Base-by-base conservation (phyloP, 2,329 filamentous ascomycete genomes). In the Hypoxylon sp. region DNA sequence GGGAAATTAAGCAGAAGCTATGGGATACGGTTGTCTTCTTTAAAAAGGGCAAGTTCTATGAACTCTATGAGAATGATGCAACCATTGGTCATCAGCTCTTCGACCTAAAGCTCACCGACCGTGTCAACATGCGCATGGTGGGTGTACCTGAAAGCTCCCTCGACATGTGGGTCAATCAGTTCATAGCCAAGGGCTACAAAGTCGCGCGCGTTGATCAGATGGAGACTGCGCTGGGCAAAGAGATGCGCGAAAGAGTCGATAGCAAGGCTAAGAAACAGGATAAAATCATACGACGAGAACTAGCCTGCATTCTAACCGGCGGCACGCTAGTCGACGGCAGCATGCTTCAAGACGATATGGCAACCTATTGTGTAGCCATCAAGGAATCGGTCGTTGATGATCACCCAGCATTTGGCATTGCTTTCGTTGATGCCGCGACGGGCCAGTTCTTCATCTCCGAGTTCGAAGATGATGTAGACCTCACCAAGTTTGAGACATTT, bases 71-170 rank as follows among this genome's bases (percentile, higher is more conserved):
- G 79, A 97, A 98, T 67, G 96, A 99, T 80, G 96, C 96, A 4
- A 97, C 95, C 0, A 91, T 98, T 61, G 96, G 96, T 3, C 94
- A 99, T 77, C 96, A 98, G 78, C 85, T 98, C 14, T 99, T 99
- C 74, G 96, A 99, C 79, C 86, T 99, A 62, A 99, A 99, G 82
- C 90, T 99, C 77, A 99, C 96, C 0, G 96, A 99, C 75, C 89
- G 96, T 60, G 96, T 99, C 78, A 99, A 99, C 79, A 99, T 99
- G 96, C 92, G 95, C 72, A 99, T 99, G 96, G 96, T 98, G 1
- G 96, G 96, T 67, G 96, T 99, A 0, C 96, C 96, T 0, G 96
- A 99, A 79, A 92, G 93, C 76, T 97, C 94, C 11, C 84, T 99
- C n/a, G 93, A 96, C 75, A 90, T 96, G 78, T 99, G 96, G 96